phyloP scores from a whole-genome alignment of 345 rosid species.

The Citrus maxima region DNA sequence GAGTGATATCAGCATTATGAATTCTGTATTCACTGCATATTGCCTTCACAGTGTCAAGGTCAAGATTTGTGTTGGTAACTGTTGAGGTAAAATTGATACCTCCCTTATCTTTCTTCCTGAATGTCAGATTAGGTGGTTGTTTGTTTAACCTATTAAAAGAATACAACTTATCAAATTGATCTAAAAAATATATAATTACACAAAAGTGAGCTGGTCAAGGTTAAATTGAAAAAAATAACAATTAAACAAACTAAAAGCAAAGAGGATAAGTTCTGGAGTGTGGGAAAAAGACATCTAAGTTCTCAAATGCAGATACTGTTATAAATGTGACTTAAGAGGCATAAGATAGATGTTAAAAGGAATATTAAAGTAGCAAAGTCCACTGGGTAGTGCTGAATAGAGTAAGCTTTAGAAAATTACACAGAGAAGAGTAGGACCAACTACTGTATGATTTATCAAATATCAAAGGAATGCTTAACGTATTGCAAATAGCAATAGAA shows the following conservation, averaged over 20 bases:
- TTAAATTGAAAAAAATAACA: too few species aligned
- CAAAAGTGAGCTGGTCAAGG: too few species aligned
- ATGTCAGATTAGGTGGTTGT: conserved; percentile 95
- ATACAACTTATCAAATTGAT: background rate
- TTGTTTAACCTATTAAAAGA: conserved; percentile 74
- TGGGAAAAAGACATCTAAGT: background rate
- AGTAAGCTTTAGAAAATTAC: background rate
- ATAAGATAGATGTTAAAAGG: background rate
- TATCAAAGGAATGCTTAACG: background rate
- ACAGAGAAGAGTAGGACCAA: background rate
- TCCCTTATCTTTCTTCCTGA: conserved; percentile 98
- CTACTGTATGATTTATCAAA: background rate
- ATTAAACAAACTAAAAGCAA: too few species aligned
- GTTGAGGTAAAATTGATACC: conserved; percentile 92
- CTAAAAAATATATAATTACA: background rate
- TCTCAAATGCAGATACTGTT: background rate
- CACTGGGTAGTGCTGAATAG: background rate
- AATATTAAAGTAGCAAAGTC: background rate
- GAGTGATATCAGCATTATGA: conserved; percentile 95
- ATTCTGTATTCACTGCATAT: conserved; percentile 95
- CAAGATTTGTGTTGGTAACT: conserved; percentile 79
- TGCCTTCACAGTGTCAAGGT: conserved; percentile 94
- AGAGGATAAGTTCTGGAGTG: too few species aligned
- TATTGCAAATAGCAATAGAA: background rate
- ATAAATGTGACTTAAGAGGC: background rate